Base-by-base conservation (phyloP, 208 protist genomes). In the Leishmania turanica region DNA sequence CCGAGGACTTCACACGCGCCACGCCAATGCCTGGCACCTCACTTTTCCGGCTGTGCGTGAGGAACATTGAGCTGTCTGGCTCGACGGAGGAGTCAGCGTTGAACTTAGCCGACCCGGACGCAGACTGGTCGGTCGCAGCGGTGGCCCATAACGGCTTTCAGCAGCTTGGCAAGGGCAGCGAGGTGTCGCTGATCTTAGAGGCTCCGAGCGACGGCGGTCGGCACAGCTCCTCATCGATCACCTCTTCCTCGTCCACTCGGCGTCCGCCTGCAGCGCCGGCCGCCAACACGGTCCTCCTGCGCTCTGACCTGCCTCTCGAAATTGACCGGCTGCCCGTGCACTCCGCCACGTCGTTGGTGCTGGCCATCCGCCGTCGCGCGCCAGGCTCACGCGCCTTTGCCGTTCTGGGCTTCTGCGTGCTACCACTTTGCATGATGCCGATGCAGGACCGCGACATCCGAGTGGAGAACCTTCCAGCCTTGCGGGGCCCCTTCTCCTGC, bases 131-230 rank as follows among this genome's bases (percentile, higher is more conserved):
- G 34, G 86, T 97, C 31, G 94, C 94, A 1, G 94, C 89, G 31
- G 91, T 97, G 15, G 91, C 91, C 21, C 94, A 97, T 87, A 97
- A 97, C 74, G 94, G 94, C 40, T 95, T 95, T 80, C 92, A 91
- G 74, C 94, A 96, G 85, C 88, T 97, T 7, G 89, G 94, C 21
- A 84, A 91, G 37, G 94, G 94, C 31, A 84, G 83, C 49, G 94
- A 97, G 81, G 91, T 94, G 56, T 81, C 91, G 40, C 79, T 97
- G 53, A 72, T 81, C 27, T 88, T 91, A 19, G 73, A 69, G 75
- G 51, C 74, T 17, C 27, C 66, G n/a, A 82, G 24, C 45, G 45
- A 77, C 19, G 71, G 37, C 60, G 27, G 15, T 24, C 21, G 21
- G 45, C 34, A n/a, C 51, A 24, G 56, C 17, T 82, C 78, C 34